Base-by-base conservation (phyloP, 2,329 filamentous ascomycete species). In the Polytolypa hystricis region DNA sequence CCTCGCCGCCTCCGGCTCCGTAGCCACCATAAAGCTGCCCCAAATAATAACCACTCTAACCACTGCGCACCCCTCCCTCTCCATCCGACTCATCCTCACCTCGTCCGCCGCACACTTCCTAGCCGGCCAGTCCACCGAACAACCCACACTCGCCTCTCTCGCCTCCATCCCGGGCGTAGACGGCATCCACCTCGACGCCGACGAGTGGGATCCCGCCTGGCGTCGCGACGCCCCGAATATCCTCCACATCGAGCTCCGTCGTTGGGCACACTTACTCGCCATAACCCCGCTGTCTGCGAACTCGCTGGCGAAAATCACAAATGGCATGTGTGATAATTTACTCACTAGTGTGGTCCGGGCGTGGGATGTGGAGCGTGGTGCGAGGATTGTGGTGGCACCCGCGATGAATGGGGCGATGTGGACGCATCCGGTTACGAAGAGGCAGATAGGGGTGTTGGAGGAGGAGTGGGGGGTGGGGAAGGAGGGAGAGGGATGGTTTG, bases 401-500 rank as follows among this genome's bases (percentile, higher is more conserved):
- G 75, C 80, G 20, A 91, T 91, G 82, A 93, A 93, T 56, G 85
- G 75, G 23, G 75, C 77, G 8, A 93, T 93, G 86, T 93, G 81
- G 79, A 67, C 69, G 37, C 84, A 93, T 54, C 86, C 85, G 2
- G 63, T 93, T 31, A 93, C 86, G 1, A 69, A 61, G 30, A 74
- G 70, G 44, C 83, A 91, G 44, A 61, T 93, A 30, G 63, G 62
- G 35, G 64, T 79, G 0, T 61, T 93, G 20, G 71, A 79, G 42
- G 70, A 79, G 31, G 80, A 84, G 38, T 91, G 83, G 83, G 76
- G 76, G 59, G n/a, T n/a, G n/a, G n/a, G n/a, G n/a, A n/a, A n/a
- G n/a, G n/a, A n/a, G n/a, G n/a, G n/a, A n/a, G n/a, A n/a, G n/a
- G n/a, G 59, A 2, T 74, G 72, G 29, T 38, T 39, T 31, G 32